Evolutionary conservation across 75 land plant genomes (phyloP), one percentile per base, ranked within the genome.

Genomic region (Selaginella tamariscina): DNA sequence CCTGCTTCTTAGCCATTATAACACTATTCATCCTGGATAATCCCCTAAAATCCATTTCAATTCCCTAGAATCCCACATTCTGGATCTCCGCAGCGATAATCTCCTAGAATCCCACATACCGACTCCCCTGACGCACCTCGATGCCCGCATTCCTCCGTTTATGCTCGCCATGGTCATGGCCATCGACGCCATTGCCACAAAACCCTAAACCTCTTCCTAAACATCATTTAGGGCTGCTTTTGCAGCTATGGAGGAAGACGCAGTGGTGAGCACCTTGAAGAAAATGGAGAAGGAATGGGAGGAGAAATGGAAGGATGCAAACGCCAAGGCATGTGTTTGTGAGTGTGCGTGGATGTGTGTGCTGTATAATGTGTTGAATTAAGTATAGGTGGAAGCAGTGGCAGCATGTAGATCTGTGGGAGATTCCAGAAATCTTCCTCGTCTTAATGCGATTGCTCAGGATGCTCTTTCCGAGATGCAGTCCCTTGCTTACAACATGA

Each of bases 381-480:
- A n/a, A n/a, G n/a, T n/a, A n/a, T n/a, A n/a, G n/a, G 15, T 39
- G 11, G 49, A 39, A 5, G 49, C 49, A 5, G 49, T 39, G 11
- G 49, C 49, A 5, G 49, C 49, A 5, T 39, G 49, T 39, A 39
- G 49, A 39, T 39, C 49, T 15, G 49, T 39, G 5, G 49, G 49
- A 5, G 49, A 39, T 15, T 5, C 49, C 15, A 39, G 49, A 15
- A 5, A 5, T 39, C 56, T 75, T 29, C 77, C 68, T 29, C 77
- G 77, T 55, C 27, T 65, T 55, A 75, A 75, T 65, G 73, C 77
- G 57, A 31, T 65, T 29, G 56, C 72, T 28, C 77, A 75, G 77
- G 77, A 75, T 62, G 55, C 30, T 74, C 66, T 75, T 29, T 29
- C 75, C 30, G 33, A 44, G 23, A 28, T 75, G 31, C 75, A 57